Evolutionary conservation across 164 flowering plant species (phyloP), one percentile per base, ranked within the genome.

Genomic region (Protea cynaroides): DNA sequence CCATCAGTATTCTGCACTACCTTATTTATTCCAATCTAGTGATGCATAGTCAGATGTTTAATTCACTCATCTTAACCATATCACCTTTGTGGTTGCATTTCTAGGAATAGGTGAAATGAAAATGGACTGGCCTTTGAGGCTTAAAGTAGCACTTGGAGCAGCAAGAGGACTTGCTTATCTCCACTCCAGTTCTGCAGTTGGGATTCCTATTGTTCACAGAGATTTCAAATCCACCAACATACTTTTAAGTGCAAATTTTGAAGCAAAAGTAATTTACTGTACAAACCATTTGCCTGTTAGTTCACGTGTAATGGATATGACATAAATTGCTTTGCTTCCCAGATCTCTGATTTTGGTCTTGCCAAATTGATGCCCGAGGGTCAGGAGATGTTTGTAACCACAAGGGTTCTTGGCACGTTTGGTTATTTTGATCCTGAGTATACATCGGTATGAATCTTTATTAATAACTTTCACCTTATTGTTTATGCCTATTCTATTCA

Each of bases 391-490:
- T 78, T 81, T 61, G 82, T 82, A 37, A 94, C 97, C 4, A 89
- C 90, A 3, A 85, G 82, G 66, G 90, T 89, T 57, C 84, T 86
- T 4, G 99, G 99, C 19, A 94, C 99, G 55, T 94, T 94, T 59
- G 99, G 99, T 67, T 94, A 91, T 63, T 89, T 94, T 67, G 99
- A 94, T 74, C 99, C 99, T 0, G 99, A 94, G 76, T 94, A 91
- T 66, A 92, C 99, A 63, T 83, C 89, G 80, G 99, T 94, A 84
- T 2, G 84, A 36, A 60, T 61, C 18, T 49, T 49, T 18, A 49
- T 49, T 15, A 1, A 12, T 49, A 15, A 49, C 46, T 70, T 49
- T 9, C 17, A 38, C 36, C 13, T 6, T 25, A 11, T 56, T 13
- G 37, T 56, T 25, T 56, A 49, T 49, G 46, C 46, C 22, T 38